Evolutionary conservation across 2,329 filamentous ascomycete genomes (phyloP), one percentile per base, ranked within the genome.

Genomic region (Onygenales sp.): DNA sequence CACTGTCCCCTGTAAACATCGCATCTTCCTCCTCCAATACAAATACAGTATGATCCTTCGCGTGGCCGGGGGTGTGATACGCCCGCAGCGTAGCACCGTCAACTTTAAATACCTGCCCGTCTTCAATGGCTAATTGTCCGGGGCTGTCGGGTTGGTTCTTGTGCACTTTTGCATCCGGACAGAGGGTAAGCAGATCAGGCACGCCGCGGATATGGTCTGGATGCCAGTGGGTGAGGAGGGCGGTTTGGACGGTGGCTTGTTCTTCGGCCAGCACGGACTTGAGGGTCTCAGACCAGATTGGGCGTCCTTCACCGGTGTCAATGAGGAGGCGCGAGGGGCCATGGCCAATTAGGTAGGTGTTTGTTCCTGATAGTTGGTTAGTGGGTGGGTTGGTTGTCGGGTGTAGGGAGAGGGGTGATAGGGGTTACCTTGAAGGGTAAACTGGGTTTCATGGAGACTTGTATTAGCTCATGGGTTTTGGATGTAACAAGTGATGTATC

Each of bases 221-320:
- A 65, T 98, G 93, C 90, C 91, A 95, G 68, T 98, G 93, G 0
- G 91, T 94, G 46, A 98, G 76, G 27, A 98, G 75, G 0, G 84
- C 83, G 13, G 77, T 74, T n/a, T 81, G 75, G 31, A 97, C 74
- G 0, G 75, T 79, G 17, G 85, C 85, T 17, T 83, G 78, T 66
- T 95, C 87, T 31, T 81, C 71, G 7, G 75, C 68, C 2, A 97
- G 77, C 0, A 85, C 81, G 4, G 76, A 70, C 57, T 80, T 79
- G 36, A 98, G 70, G 0, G 80, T 78, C 0, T 77, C 68, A 42
- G 82, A 77, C 92, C 92, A 98, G 34, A 80, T 77, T 2, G 84
- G 80, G 53, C 76, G 80, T 46, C 92, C 93, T 69, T 95, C 85
- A 47, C 87, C 93, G 0, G 91, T 95, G 71, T 98, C 93, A 63